Base-by-base conservation (phyloP, 345 rosid species). In the Citrus cavaleriei region DNA sequence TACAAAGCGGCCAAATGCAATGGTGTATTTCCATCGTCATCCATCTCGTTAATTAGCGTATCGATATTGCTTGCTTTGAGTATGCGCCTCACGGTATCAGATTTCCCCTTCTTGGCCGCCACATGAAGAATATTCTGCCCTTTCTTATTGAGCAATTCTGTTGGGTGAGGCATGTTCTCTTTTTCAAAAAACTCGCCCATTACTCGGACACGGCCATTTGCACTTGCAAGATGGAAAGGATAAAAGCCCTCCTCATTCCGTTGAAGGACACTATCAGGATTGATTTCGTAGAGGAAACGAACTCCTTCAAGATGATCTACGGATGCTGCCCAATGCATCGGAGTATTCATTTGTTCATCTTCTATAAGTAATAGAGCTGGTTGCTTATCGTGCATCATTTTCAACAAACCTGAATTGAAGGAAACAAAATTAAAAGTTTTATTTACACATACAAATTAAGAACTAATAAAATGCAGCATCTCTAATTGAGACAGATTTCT, bases 21-120 rank as follows among this genome's bases (percentile, higher is more conserved):
- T 1, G 87, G 83, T 8, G 87, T 85, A 68, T 85, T 85, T 72
- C 85, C 87, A 59, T 74, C 82, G 13, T 59, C 10, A 0, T 85
- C 87, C 9, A 25, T 58, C 13, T 77, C 76, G 5, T 82, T 85
- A 49, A 77, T 62, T 7, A 82, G 81, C 27, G 34, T 68, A 40
- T 14, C 75, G 8, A 32, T 55, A n/a, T 49, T 14, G 0, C 68
- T 35, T 4, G 64, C 68, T 9, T 62, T 59, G 14, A 82, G n/a
- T 12, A 82, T 77, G 75, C 67, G 70, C 57, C 38, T 74, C 28
- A 75, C 78, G 1, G 78, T 28, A 32, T 73, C 35, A 57, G 24
- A 34, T 16, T 69, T 65, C 10, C 84, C 83, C 12, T 72, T 77
- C 51, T 42, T 30, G 57, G 78, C 79, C 1, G 87, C 87, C 6